Evolutionary conservation across 2,329 filamentous ascomycete species (phyloP).

Genomic region (Triangularia verruculosa): DNA sequence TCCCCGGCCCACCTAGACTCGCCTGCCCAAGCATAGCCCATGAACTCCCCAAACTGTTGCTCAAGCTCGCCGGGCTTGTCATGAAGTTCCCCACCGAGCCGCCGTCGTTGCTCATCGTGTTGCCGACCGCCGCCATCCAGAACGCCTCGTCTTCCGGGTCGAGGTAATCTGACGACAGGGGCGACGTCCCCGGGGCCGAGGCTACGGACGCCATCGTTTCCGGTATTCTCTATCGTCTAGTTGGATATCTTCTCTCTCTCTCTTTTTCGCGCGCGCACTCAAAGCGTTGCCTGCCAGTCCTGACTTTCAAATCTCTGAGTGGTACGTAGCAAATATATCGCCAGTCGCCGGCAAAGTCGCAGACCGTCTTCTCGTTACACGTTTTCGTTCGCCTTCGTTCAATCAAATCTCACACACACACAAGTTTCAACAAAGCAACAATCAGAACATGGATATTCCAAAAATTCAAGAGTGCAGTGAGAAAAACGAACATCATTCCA

Average conservation of each 20-base stretch:
- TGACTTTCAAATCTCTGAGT: no score
- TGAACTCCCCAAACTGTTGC: constrained; percentile 47
- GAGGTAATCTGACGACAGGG: constrained; percentile 37
- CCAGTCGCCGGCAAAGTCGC: no score
- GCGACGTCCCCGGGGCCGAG: constrained; percentile 36
- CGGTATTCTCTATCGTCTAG: neutral
- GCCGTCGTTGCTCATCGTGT: constrained; percentile 38
- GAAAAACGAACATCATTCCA: no score
- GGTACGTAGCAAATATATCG: no score
- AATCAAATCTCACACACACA: no score
- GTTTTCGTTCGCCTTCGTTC: no score
- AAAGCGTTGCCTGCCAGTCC: no score
- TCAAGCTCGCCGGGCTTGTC: constrained; percentile 44
- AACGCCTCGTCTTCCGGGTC: constrained; percentile 42
- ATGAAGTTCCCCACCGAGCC: constrained; percentile 36
- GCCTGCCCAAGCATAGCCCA: constrained; percentile 43
- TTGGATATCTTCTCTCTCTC: no score
- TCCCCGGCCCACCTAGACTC: neutral
- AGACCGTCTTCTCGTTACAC: no score
- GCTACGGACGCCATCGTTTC: constrained; percentile 37
- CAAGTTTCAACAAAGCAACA: no score
- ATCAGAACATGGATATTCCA: neutral
- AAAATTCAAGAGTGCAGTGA: neutral
- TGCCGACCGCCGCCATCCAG: constrained; percentile 41
- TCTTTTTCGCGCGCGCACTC: no score